These are phyloP conservation scores for Graphilbum sp. DNA, from an alignment of 2,329 filamentous ascomycete genomes.

Conservation along the genomic window DNA sequence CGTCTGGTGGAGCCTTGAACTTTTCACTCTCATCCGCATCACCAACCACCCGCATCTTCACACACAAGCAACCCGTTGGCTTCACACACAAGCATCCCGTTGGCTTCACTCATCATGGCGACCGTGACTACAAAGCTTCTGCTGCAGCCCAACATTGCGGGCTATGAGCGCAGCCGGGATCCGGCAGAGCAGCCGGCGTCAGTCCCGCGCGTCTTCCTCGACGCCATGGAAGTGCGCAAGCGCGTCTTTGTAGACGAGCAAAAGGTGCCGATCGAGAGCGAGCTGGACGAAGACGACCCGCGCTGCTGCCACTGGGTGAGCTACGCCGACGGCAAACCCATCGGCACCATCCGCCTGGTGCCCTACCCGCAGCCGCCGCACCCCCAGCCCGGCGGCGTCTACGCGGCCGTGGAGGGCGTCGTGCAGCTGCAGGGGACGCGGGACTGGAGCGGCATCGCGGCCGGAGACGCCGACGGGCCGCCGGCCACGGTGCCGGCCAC, in stretches of 20 bases:
- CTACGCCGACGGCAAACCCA: constrained; percentile 49
- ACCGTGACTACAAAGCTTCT: no score
- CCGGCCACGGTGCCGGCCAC: no score
- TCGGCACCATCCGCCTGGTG: constrained; percentile 65
- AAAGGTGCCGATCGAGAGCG: constrained; percentile 42
- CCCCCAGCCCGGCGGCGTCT: constrained; percentile 32
- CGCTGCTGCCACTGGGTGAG: constrained; percentile 75
- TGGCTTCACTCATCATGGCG: no score
- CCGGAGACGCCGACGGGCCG: constrained; percentile 6
- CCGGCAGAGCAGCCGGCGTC: constrained; percentile 25
- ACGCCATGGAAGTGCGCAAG: constrained; percentile 46
- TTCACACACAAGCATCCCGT: no score
- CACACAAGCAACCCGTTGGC: no score
- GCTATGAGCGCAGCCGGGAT: constrained; percentile 20
- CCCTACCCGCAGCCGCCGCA: constrained; percentile 63
- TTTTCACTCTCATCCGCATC: no score
- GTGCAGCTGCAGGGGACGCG: constrained; percentile 13
- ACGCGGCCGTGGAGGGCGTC: constrained; percentile 23
- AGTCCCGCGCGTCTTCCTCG: constrained; percentile 40
- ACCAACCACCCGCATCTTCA: no score
- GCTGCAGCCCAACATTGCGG: constrained; percentile 12
- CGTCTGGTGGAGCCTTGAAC: no score
- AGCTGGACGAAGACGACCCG: constrained; percentile 67
- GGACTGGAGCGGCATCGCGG: constrained; percentile 11
- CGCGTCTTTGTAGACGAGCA: constrained; percentile 47